Evolutionary conservation across 768 basidiomycete species (phyloP), one percentile per base, ranked within the genome.

Genomic region (Kwoniella europaea): DNA sequence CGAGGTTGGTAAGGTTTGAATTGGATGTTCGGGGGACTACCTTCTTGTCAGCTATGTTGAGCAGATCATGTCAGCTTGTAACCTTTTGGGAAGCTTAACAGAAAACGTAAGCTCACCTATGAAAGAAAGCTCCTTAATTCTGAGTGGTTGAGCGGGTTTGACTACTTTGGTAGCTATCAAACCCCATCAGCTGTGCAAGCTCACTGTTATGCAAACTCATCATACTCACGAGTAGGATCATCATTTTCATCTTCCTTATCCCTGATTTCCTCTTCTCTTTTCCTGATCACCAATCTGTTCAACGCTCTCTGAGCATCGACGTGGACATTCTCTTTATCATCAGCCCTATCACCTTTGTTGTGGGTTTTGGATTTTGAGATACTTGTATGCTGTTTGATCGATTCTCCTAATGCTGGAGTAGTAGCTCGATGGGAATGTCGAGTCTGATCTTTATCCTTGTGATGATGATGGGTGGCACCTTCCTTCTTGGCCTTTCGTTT

Each of bases 381-480:
- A n/a, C 46, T 67, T 0, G 77, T 76, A 63, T 80, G 79, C 58
- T 80, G 79, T 58, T 76, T 80, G 73, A 80, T 80, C 46, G 63
- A 67, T 67, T 78, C 77, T 2, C 79, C 79, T 3, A 75, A 53
- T 24, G 77, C 71, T 13, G 72, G 71, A 27, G 76, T 73, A 15
- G 64, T 61, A 4, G 73, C 68, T 66, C 69, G 55, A 35, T 67
- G 57, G 18, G 44, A 59, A 10, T 57, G 67, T 29, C 22, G 58
- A 16, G 15, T 46, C 2, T 4, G 15, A 24, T 44, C 54, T 22
- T 43, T 56, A 15, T 29, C 29, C 24, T 44, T 56, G 12, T 59
- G 22, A 41, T 59, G 54, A 10, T 24, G 54, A 70, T 64, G 44
- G 16, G 22, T 42, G 5, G 55, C 16, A 13, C 20, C 50, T 10